phyloP scores from a whole-genome alignment of 768 basidiomycete species.

The Auriculariales sp. region DNA sequence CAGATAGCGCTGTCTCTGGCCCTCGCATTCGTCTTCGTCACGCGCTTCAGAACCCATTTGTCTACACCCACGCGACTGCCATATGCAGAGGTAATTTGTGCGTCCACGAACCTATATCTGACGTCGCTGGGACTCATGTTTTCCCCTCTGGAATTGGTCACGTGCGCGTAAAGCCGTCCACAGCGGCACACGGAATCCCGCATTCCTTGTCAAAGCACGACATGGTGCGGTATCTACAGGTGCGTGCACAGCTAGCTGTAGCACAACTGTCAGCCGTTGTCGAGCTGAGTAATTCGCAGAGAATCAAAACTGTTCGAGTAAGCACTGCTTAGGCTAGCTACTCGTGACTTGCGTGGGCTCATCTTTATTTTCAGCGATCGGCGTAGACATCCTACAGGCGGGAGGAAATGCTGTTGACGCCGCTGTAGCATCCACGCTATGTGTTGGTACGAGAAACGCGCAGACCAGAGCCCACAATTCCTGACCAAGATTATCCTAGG shows the following conservation, averaged over 20 bases:
- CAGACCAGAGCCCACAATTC: too few relatives aligned
- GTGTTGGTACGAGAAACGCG: constrained; percentile 72
- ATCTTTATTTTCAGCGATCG: constrained; percentile 39
- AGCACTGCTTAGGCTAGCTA: constrained; percentile 37
- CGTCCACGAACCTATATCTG: too few relatives aligned
- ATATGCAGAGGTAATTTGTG: too few relatives aligned
- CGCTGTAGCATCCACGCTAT: constrained; percentile 64
- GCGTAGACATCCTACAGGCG: constrained; percentile 56
- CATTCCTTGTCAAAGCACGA: constrained; percentile 44
- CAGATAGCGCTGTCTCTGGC: too few relatives aligned
- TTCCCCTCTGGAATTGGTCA: too few relatives aligned
- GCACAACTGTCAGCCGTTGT: neutral
- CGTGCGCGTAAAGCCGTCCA: neutral
- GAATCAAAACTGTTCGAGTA: constrained; percentile 43
- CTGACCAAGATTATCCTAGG: too few relatives aligned
- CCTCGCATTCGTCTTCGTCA: too few relatives aligned
- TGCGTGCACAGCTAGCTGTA: neutral
- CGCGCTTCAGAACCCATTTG: too few relatives aligned
- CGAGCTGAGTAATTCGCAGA: neutral
- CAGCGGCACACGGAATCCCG: constrained; percentile 27
- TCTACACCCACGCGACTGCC: too few relatives aligned
- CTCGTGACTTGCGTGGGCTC: neutral
- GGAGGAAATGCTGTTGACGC: constrained; percentile 92
- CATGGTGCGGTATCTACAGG: constrained; percentile 68
- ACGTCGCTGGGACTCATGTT: too few relatives aligned